phyloP scores from a whole-genome alignment of 1,139 yeast genomes.

The Pichia sp. region DNA sequence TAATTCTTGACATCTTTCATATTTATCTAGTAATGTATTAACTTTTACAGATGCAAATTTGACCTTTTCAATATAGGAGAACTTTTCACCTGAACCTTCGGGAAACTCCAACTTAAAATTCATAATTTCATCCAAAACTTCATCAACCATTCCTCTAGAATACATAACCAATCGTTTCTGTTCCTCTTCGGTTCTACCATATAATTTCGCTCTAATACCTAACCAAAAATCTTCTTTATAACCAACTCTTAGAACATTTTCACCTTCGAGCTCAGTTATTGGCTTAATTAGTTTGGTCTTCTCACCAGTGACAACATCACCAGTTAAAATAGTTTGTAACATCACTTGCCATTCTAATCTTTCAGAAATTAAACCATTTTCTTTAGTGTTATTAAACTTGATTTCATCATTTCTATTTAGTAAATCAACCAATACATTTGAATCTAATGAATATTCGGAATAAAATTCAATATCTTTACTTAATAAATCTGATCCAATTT shows the following conservation, averaged over 20 bases:
- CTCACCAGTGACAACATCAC: constrained; percentile 89
- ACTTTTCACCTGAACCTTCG: constrained; percentile 21
- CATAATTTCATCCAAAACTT: constrained; percentile 63
- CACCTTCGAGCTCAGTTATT: constrained; percentile 40
- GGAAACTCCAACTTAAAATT: constrained; percentile 48
- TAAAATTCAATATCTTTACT: constrained; percentile 24
- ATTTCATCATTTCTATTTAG: constrained; percentile 33
- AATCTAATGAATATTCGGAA: constrained; percentile 33
- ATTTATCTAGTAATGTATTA: constrained; percentile 47
- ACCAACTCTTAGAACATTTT: constrained; percentile 46
- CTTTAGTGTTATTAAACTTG: constrained; percentile 32
- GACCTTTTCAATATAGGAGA: constrained; percentile 26
- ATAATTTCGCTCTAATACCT: constrained; percentile 71
- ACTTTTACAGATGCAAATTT: constrained; percentile 41
- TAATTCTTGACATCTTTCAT: constrained; percentile 63
- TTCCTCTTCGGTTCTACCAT: constrained; percentile 75
- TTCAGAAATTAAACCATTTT: constrained; percentile 66
- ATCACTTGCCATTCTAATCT: constrained; percentile 95
- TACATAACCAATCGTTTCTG: constrained; percentile 68
- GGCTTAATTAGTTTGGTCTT: constrained; percentile 67
- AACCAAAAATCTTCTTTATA: constrained; percentile 78
- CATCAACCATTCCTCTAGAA: constrained; percentile 68
- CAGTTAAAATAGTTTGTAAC: constrained; percentile 84
- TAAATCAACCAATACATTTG: constrained; percentile 36
- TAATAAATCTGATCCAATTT: constrained; percentile 23